Evolutionary conservation across 73 alveolate species (phyloP), one percentile per base, ranked within the genome.

Genomic region (Effrenium voratum): DNA sequence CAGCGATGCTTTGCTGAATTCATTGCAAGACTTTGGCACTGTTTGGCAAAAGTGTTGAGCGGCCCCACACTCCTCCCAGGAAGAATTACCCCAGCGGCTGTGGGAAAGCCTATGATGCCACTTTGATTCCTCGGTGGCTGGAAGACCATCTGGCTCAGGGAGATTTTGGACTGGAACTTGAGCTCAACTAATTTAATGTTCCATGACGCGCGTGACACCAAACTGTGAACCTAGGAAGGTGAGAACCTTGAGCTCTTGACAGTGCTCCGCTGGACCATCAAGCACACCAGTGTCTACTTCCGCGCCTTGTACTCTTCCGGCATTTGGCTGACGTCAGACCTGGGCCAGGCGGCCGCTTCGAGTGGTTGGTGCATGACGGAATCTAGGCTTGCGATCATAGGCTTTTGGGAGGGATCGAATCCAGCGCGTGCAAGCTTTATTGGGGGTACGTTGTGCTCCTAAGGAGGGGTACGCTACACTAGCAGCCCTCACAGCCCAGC

Each of bases 51-150:
- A n/a, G n/a, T n/a, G n/a, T n/a, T n/a, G n/a, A n/a, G n/a, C n/a
- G n/a, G 79, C 79, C 79, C 79, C 79, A n/a, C 16, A n/a, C 79
- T 28, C 79, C n/a, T 52, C 16, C 16, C n/a, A 66, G 43, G 19
- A 66, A 19, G 10, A 26, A 28, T 66, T 82, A 15, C 6, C 93
- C 93, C 26, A 38, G 40, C 52, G 93, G 93, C 43, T 52, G 59
- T 22, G 93, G 93, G 75, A 84, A 84, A 49, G 93, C 80, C 79
- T 84, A 84, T 41, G 93, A 52, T 55, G 77, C 80, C 26, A 84
- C 79, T 38, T 55, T 84, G 77, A 55, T 84, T 52, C 44, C 79
- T 38, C 50, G 93, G 59, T 52, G 93, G 93, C 50, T 84, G 22
- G 77, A 84, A 43, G 75, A 38, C 28, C 75, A 57, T 2, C 43